Evolutionary conservation across 371 early-diverging fungal species (phyloP).

Genomic region (Entomophthora muscae): DNA sequence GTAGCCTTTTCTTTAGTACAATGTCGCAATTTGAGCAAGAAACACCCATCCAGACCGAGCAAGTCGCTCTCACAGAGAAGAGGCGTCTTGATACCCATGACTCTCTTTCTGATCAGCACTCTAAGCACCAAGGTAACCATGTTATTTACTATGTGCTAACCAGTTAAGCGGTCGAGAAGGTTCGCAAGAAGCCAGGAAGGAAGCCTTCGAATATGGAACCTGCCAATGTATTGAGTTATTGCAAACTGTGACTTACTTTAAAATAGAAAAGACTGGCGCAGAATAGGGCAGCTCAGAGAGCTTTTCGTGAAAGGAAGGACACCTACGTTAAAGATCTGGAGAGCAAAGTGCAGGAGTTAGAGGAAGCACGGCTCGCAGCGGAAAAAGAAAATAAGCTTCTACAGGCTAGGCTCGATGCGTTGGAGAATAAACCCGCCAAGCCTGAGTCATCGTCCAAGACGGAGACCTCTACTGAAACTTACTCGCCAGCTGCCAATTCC

Average conservation of each 20-base stretch:
- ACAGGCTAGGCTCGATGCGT: not conserved
- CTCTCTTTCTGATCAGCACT: too few relatives aligned
- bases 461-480: not conserved
- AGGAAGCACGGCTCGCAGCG: slow-evolving; percentile 18
- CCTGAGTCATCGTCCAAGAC: not conserved
- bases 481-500: not conserved
- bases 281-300: slow-evolving; percentile 60
- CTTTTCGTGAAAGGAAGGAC: slow-evolving; percentile 58
- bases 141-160: too few relatives aligned
- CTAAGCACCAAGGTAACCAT: too few relatives aligned
- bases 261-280: slow-evolving; percentile 46
- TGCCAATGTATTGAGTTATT: not conserved
- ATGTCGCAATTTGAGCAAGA: too few relatives aligned
- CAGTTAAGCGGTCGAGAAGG: not conserved
- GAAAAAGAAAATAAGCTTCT: slow-evolving; percentile 18
- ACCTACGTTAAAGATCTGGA: slow-evolving; percentile 41
- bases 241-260: not conserved
- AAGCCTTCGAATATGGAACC: not conserved
- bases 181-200: not conserved
- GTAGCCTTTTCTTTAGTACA: too few relatives aligned
- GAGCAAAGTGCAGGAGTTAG: slow-evolving; percentile 21
- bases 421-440: not conserved
- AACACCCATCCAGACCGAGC: too few relatives aligned
- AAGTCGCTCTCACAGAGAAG: too few relatives aligned
- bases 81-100: too few relatives aligned